Evolutionary conservation across 2,329 filamentous ascomycete species (phyloP), one percentile per base, ranked within the genome.

Genomic region (Blastomyces silverae): DNA sequence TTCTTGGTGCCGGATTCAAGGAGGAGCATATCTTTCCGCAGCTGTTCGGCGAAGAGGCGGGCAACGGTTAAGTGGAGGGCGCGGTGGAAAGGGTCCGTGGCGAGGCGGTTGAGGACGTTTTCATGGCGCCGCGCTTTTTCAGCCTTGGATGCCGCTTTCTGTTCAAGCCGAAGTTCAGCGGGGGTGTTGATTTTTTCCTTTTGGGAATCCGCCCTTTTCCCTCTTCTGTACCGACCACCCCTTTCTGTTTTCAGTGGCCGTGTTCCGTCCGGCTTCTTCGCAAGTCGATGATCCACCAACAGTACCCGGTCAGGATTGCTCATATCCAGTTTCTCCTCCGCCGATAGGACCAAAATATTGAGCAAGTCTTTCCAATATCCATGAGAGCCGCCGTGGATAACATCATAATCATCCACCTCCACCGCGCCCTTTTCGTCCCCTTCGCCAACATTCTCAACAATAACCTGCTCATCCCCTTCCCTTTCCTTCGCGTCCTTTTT

Each of bases 281-380:
- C 17, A 37, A n/a, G 1, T 20, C 48, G 61, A 62, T 17, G 13
- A 44, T 53, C 34, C 46, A 74, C 72, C 63, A 81, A 81, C 22
- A 83, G 71, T 5, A 83, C 69, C 0, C 75, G 70, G 0, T 68
- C 68, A 1, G 79, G 79, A 37, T 82, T 68, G 1, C 75, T 74
- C 15, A 76, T 75, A 17, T 76, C 72, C 15, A 87, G 76, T 70
- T 81, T 75, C 28, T 77, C 74, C 61, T 83, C 80, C 31, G 78
- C 81, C 0, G 80, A 79, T 2, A 87, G 76, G 0, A 78, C 81
- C 0, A 87, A 76, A 2, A 87, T 76, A 68, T 86, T 87, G 2
- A 86, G 74, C 2, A 86, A 74, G 69, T 87, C 84, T 67, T 87
- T 86, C 83, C 84, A 87, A 73, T 86, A 87, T 0, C 85, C 84